Evolutionary conservation across 2,329 filamentous ascomycete species (phyloP).

Genomic region (Graphilbum ipis-grandicollis): DNA sequence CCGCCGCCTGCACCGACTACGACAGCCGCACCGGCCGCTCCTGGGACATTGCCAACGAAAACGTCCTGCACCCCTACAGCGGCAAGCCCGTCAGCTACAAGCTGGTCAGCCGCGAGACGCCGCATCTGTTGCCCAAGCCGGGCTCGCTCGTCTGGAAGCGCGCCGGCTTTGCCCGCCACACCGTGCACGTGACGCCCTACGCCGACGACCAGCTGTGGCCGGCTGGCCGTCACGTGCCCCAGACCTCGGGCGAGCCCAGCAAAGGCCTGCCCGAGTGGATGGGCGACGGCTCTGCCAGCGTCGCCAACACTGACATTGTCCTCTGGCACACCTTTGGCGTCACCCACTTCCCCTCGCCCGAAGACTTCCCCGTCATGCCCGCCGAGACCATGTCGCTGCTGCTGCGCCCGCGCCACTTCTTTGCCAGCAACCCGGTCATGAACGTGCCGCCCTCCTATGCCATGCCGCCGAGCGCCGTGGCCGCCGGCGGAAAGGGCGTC

Average conservation of each 20-base stretch:
- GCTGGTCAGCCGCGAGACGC: constrained; percentile 73
- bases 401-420: constrained; percentile 68
- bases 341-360: constrained; percentile 74
- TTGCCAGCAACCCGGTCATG: constrained; percentile 58
- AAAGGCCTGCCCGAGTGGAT: constrained; percentile 63
- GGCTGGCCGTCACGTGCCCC: constrained; percentile 72
- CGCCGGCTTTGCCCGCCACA: constrained; percentile 72
- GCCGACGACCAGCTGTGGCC: constrained; percentile 68
- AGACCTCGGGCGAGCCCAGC: constrained; percentile 67
- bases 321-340: constrained; percentile 91
- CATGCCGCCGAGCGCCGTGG: constrained; percentile 53
- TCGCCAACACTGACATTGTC: constrained; percentile 74
- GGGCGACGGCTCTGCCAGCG: constrained; percentile 45
- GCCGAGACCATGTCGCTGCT: constrained; percentile 70
- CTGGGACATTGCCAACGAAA: constrained; percentile 82
- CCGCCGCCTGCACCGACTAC: constrained; percentile 60
- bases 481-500: constrained; percentile 23
- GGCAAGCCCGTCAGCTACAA: constrained; percentile 78
- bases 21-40: constrained; percentile 62
- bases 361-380: constrained; percentile 89
- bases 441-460: constrained; percentile 66
- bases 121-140: constrained; percentile 60
- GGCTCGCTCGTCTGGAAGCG: constrained; percentile 76
- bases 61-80: constrained; percentile 69
- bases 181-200: constrained; percentile 79